Evolutionary conservation across 1,284 basidiomycete genomes (phyloP), one percentile per base, ranked within the genome.

Genomic region (Moesziomyces globuligerus): DNA sequence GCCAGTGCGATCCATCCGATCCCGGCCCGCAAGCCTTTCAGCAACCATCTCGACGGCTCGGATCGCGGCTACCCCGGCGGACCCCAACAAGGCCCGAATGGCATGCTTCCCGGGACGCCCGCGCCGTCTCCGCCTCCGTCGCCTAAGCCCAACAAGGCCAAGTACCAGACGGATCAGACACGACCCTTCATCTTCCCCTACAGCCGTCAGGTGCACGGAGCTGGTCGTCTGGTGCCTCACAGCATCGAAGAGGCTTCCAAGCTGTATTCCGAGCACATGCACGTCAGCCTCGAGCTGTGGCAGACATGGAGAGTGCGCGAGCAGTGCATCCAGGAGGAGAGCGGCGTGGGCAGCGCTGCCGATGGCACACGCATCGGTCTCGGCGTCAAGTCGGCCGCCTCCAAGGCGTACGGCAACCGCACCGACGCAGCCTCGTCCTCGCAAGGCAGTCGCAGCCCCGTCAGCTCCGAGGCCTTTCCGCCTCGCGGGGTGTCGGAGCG

Each of bases 111-210:
- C 0, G 78, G 71, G n/a, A 81, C 79, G 20, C 94, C 93, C 1
- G 92, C 92, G 23, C 94, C 94, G 3, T 89, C 92, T 0, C 94
- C 94, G 0, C 90, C 93, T 1, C 90, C 91, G 0, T 89, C 90
- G 18, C 85, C 85, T 13, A 96, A 95, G 80, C 93, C 92, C 8
- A 98, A 98, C 86, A 98, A 98, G 83, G 93, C 95, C 80, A 94
- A 97, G 81, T 99, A 94, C 83, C 96, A 98, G 83, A 99, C 96
- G 0, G 96, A 99, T 82, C 96, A 96, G 80, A 89, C 85, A 29
- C 87, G 92, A 8, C 96, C 96, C 1, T 99, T 98, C 81, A 85
- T 98, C 55, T 94, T 99, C 81, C 96, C 96, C 0, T 98, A 96
- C 82, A 92, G 48, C 21, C 81, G 73, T 3, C 72, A 83, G 10